phyloP scores from a whole-genome alignment of 176 grass and related monocot genomes.

The barley (Hordeum vulgare) region DNA sequence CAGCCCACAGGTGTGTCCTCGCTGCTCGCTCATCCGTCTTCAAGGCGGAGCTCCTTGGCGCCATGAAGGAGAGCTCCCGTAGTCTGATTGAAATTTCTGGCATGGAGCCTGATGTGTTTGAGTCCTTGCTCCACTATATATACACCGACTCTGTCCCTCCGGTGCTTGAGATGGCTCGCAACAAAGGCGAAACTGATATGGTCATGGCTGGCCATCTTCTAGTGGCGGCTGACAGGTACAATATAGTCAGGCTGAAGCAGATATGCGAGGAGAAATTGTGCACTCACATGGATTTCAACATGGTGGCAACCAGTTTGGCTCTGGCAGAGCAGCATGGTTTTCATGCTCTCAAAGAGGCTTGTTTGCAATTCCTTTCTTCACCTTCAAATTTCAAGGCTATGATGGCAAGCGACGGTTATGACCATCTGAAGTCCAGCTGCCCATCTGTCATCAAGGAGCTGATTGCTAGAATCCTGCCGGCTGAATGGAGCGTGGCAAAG shows the following conservation, averaged over 20 bases:
- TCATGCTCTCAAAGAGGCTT: neutral
- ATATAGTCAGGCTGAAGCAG: neutral
- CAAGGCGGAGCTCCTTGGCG: neutral
- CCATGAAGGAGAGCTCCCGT: neutral
- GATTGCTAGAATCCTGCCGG: neutral
- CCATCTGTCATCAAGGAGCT: neutral
- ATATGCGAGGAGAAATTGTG: neutral
- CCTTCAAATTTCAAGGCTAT: neutral
- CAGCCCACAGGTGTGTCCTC: neutral
- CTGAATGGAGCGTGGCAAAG: neutral
- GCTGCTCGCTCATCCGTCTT: neutral
- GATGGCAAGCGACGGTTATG: neutral
- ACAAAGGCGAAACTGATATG: too few relatives aligned
- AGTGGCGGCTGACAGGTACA: neutral
- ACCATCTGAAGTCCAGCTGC: neutral
- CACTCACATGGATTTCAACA: neutral
- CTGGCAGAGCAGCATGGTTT: neutral
- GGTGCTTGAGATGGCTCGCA: neutral
- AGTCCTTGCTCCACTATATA: neutral
- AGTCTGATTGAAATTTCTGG: neutral
- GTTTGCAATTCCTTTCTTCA: neutral
- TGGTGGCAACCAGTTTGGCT: neutral
- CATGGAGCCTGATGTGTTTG: neutral
- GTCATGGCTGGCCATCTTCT: neutral
- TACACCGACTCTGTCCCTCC: neutral